Conservation (phyloP, 371 early-diverging fungal genomes). For the Coemansia sp. region DNA sequence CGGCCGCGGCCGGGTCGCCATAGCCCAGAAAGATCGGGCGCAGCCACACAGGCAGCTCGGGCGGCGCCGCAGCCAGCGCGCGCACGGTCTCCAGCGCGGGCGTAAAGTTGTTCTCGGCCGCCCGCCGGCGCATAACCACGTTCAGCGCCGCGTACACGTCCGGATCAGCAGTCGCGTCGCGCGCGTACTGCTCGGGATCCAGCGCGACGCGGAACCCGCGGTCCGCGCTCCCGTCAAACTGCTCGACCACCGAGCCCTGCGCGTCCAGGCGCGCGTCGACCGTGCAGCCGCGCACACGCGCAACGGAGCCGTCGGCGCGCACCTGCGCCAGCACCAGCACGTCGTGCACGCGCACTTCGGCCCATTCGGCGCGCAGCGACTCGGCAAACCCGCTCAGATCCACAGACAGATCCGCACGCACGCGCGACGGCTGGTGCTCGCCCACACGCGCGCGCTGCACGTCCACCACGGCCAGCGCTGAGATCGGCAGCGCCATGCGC, state of each 20-base stretch:
- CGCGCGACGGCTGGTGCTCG: slow-evolving; percentile 66
- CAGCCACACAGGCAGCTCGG: slow-evolving; percentile 87
- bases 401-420: slow-evolving; percentile 73
- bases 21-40: slow-evolving; percentile 88
- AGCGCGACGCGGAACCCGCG: slow-evolving; percentile 66
- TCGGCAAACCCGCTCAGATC: slow-evolving; percentile 65
- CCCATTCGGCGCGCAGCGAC: slow-evolving; percentile 84
- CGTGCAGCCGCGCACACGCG: slow-evolving; percentile 83
- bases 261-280: slow-evolving; percentile 73
- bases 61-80: slow-evolving; percentile 60
- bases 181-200: slow-evolving; percentile 84
- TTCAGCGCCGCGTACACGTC: slow-evolving; percentile 84
- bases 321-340: slow-evolving; percentile 76
- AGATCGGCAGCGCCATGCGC: slow-evolving; percentile 80
- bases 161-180: slow-evolving; percentile 48
- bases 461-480: slow-evolving; percentile 63
- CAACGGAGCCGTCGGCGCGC: slow-evolving; percentile 57
- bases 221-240: neutral
- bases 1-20: slow-evolving; percentile 81
- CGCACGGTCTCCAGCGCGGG: slow-evolving; percentile 86
- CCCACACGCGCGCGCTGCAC: slow-evolving; percentile 78
- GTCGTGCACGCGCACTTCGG: slow-evolving; percentile 73
- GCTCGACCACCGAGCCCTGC: slow-evolving; percentile 23
- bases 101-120: slow-evolving; percentile 92
- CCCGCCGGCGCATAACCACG: slow-evolving; percentile 80